A percentile compares a stretch with the other conserved stretches of the same genome.
These are phyloP conservation scores for Otatea glauca DNA, from an alignment of 176 grass and related monocot species.

Conservation along the genomic window DNA sequence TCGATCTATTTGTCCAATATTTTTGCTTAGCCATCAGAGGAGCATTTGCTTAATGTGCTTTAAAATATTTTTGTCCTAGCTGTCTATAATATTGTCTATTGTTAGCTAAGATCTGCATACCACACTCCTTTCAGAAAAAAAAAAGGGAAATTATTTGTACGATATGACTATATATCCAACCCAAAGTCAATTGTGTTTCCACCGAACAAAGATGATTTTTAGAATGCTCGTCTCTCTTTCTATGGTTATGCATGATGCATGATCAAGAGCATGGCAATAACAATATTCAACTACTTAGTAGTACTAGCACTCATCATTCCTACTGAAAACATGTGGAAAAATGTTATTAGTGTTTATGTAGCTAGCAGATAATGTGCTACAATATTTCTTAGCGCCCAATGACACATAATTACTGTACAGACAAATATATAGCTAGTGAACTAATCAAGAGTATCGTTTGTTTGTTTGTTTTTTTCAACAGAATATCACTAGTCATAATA, in stretches of 20 bases:
- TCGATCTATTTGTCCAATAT: background rate
- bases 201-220: conserved; percentile 34
- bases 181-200: conserved; percentile 36
- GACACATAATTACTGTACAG: background rate
- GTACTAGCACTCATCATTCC: too few species aligned
- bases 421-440: background rate
- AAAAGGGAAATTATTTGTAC: background rate
- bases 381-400: background rate
- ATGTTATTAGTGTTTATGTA: background rate
- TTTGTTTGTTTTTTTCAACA: background rate
- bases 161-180: conserved; percentile 11
- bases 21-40: background rate
- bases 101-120: conserved; percentile 16
- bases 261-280: conserved; percentile 17
- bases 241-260: conserved; percentile 24
- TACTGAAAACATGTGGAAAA: too few species aligned
- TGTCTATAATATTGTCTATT: background rate
- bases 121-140: background rate
- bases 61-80: background rate
- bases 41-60: background rate
- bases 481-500: background rate
- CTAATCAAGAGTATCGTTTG: background rate
- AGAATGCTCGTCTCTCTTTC: conserved; percentile 29
- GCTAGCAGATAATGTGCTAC: background rate
- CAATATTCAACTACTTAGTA: too few species aligned